Conservation (phyloP, 1,139 yeast species). For the Blastobotrys buckinghamii region DNA sequence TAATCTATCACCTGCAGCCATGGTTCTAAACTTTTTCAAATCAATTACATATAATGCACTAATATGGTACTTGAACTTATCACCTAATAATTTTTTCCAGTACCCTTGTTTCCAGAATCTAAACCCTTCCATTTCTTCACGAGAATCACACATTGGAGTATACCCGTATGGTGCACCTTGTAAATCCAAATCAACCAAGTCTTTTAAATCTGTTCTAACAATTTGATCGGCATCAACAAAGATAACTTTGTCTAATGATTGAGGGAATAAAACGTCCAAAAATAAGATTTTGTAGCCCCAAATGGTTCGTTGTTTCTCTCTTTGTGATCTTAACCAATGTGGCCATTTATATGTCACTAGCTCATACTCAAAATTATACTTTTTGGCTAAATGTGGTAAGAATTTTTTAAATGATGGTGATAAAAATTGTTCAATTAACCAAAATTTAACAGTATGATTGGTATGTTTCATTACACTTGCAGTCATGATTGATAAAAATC, state of each 20-base stretch:
- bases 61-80: conserved; percentile 58
- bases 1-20: conserved; percentile 70
- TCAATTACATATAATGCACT: conserved; percentile 84
- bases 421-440: conserved; percentile 78
- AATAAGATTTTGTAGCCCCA: conserved; percentile 89
- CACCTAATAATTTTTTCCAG: conserved; percentile 65
- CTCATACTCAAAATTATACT: conserved; percentile 60
- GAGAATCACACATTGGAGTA: conserved; percentile 82
- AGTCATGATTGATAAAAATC: conserved; percentile 70
- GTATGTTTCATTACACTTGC: conserved; percentile 65
- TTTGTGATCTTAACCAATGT: conserved; percentile 71
- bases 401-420: conserved; percentile 61
- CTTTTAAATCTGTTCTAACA: conserved; percentile 66
- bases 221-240: conserved; percentile 86
- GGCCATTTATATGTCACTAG: conserved; percentile 89
- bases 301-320: conserved; percentile 68
- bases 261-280: conserved; percentile 82
- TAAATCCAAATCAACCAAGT: conserved; percentile 58
- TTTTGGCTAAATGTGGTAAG: conserved; percentile 56
- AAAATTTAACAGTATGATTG: conserved; percentile 62
- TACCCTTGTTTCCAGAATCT: conserved; percentile 93
- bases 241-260: conserved; percentile 62
- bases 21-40: conserved; percentile 54
- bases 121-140: conserved; percentile 75
- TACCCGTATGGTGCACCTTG: conserved; percentile 80